Percentiles rank a stretch among this genome's conserved stretches.
Evolutionary conservation across 805 yeast species (phyloP).

Genomic region (Torulaspora gathmanii): DNA sequence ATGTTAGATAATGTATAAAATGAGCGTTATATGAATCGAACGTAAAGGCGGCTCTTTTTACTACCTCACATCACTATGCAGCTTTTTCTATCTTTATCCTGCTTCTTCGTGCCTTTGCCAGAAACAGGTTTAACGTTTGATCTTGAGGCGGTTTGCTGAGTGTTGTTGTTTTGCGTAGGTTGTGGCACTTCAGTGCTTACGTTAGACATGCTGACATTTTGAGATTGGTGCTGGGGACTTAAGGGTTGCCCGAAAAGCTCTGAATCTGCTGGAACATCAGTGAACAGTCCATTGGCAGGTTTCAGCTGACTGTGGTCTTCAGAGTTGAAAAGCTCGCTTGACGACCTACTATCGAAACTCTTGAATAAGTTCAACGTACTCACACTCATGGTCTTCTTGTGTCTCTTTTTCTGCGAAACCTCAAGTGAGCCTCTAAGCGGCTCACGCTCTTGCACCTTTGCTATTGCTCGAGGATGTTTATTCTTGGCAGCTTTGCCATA

Average conservation of each 20-base stretch:
- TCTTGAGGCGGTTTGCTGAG: slow-evolving; percentile 10
- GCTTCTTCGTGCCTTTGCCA: slow-evolving; percentile 3
- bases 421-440: neutral
- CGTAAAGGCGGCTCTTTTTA: neutral
- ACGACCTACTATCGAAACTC: slow-evolving; percentile 7
- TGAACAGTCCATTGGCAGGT: slow-evolving; percentile 9
- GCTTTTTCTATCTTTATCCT: slow-evolving; percentile 13
- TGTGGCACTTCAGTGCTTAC: neutral
- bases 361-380: slow-evolving; percentile 26
- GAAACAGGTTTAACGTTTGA: neutral
- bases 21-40: neutral
- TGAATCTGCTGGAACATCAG: neutral
- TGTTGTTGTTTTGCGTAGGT: neutral
- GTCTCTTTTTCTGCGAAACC: slow-evolving; percentile 6
- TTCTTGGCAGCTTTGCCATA: slow-evolving; percentile 65
- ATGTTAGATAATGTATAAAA: neutral
- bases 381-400: slow-evolving; percentile 21
- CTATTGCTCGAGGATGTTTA: slow-evolving; percentile 49
- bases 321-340: neutral
- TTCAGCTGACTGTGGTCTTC: neutral
- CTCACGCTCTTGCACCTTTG: slow-evolving; percentile 28
- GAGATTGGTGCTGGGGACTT: neutral
- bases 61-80: slow-evolving; percentile 19
- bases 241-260: neutral
- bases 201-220: neutral